phyloP scores from a whole-genome alignment of 305 asterid genomes.

The Fraxinus sp. region DNA sequence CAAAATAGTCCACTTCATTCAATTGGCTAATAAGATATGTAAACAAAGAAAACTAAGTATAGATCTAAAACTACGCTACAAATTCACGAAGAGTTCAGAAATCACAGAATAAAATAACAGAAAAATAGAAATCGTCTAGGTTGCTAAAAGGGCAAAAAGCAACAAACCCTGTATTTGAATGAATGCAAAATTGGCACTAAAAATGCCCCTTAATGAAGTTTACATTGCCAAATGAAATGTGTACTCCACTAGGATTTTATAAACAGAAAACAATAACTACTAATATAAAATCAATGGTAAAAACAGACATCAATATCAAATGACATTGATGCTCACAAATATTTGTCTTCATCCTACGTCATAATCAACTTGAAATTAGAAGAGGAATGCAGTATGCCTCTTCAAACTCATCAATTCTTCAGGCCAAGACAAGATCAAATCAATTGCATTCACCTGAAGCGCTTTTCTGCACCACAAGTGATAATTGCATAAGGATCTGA shows the following conservation, averaged over 20 bases:
- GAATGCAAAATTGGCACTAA: conserved; percentile 1
- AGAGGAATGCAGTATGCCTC: conserved; percentile 22
- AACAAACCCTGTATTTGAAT: not conserved
- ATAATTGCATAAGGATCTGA: conserved; percentile 94
- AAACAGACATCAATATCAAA: conserved; percentile 1
- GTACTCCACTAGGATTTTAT: not conserved
- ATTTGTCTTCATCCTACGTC: conserved; percentile 19
- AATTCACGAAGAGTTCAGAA: not conserved
- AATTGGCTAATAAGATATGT: too few species aligned
- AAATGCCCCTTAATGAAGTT: too few species aligned
- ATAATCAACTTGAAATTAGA: conserved; percentile 24
- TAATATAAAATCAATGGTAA: conserved; percentile 5
- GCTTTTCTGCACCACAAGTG: conserved; percentile 81
- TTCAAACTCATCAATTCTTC: conserved; percentile 24
- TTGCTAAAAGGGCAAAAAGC: not conserved
- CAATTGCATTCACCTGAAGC: conserved; percentile 71
- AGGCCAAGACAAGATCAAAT: conserved; percentile 26
- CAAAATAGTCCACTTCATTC: not conserved
- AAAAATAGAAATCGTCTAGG: not conserved
- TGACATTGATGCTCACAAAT: conserved; percentile 3
- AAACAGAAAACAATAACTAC: not conserved
- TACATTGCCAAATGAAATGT: not conserved
- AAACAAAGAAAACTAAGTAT: not conserved
- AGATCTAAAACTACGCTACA: not conserved
- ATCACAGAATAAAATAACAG: not conserved